These are phyloP conservation scores for Yarrowia osloensis DNA, from an alignment of 805 yeast genomes.

Conservation along the genomic window DNA sequence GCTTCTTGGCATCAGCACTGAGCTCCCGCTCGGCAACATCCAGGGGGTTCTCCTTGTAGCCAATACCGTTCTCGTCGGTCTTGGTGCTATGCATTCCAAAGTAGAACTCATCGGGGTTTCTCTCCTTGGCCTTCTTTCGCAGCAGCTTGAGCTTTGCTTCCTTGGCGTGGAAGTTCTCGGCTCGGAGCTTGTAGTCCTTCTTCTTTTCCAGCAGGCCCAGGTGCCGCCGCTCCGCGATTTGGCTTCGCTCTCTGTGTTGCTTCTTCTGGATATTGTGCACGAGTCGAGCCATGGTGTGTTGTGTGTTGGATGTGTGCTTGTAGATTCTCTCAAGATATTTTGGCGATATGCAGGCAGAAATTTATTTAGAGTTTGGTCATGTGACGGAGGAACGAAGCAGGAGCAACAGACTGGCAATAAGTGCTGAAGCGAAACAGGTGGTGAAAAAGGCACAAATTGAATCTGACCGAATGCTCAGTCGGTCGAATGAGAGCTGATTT, in stretches of 20 bases:
- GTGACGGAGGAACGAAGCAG: neutral
- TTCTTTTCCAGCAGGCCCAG: constrained; percentile 92
- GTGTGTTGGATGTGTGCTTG: neutral
- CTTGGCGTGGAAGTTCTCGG: constrained; percentile 62
- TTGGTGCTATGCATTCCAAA: constrained; percentile 81
- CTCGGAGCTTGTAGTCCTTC: constrained; percentile 73
- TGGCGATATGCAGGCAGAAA: constrained; percentile 20
- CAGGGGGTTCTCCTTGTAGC: constrained; percentile 58
- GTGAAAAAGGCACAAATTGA: no score
- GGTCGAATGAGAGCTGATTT: no score
- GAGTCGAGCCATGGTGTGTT: constrained; percentile 29
- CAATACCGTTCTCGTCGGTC: constrained; percentile 70
- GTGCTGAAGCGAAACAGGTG: no score
- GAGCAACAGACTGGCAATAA: no score
- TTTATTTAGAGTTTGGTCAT: constrained; percentile 1
- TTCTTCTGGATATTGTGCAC: constrained; percentile 87
- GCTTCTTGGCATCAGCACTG: constrained; percentile 71
- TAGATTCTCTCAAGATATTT: constrained; percentile 2
- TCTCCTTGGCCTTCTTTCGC: constrained; percentile 65
- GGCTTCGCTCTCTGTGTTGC: constrained; percentile 94
- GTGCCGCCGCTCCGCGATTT: constrained; percentile 68
- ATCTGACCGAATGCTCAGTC: no score
- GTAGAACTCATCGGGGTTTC: constrained; percentile 95
- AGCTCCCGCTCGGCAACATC: constrained; percentile 50
- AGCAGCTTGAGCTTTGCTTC: constrained; percentile 66